Conservation (phyloP, 495 filamentous ascomycete genomes). For the Chaetomidium leptoderma region DNA sequence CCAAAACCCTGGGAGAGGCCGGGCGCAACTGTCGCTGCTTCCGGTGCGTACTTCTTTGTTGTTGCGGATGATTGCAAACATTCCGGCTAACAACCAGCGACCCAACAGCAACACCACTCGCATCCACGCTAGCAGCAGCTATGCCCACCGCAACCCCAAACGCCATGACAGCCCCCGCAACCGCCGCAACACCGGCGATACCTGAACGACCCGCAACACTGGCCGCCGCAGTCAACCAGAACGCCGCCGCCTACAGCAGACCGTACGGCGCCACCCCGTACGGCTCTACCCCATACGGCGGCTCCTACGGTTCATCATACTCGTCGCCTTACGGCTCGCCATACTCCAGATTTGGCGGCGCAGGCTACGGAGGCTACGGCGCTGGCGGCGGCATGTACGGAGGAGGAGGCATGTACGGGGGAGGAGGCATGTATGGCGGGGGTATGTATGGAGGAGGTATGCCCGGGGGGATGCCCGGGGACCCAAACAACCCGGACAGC, state of each 20-base stretch:
- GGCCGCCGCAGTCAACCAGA: slow-evolving; percentile 73
- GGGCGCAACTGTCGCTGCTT: slow-evolving; percentile 55
- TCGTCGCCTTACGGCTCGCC: slow-evolving; percentile 46
- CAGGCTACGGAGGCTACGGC: slow-evolving; percentile 42
- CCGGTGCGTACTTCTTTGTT: slow-evolving; percentile 38
- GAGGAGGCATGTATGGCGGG: slow-evolving; percentile 58
- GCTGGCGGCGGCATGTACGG: slow-evolving; percentile 41
- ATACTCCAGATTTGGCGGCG: slow-evolving; percentile 43
- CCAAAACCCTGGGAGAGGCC: slow-evolving; percentile 94
- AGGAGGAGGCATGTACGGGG: slow-evolving; percentile 41
- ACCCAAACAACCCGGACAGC: slow-evolving; percentile 90
- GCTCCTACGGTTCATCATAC: slow-evolving; percentile 44
- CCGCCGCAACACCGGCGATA: slow-evolving; percentile 61
- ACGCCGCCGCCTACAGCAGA: slow-evolving; percentile 71
- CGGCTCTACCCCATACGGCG: too few species aligned
- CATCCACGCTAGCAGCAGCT: slow-evolving; percentile 25
- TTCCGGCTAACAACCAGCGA: slow-evolving; percentile 10
- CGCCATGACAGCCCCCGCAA: slow-evolving; percentile 42
- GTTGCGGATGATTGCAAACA: background rate
- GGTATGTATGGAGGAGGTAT: slow-evolving; percentile 54
- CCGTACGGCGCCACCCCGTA: slow-evolving; percentile 50
- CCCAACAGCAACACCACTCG: slow-evolving; percentile 42
- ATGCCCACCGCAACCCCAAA: slow-evolving; percentile 52
- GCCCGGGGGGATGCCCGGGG: slow-evolving; percentile 55
- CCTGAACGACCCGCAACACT: slow-evolving; percentile 75